Percentiles rank a stretch among this genome's conserved stretches.
Conservation (phyloP, 1,139 yeast species). For the Martiniozyma asiatica region DNA sequence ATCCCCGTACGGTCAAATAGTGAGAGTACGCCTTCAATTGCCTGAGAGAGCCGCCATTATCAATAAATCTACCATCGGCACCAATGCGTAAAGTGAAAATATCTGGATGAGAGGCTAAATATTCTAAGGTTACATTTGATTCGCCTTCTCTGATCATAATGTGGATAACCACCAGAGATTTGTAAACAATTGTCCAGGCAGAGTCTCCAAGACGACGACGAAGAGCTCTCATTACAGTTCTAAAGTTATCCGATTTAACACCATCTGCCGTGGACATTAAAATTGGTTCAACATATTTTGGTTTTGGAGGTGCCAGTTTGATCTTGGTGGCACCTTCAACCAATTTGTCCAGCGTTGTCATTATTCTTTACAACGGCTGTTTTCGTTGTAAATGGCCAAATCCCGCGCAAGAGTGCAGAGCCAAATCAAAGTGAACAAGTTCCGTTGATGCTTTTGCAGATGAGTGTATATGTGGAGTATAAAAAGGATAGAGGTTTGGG, state of each 20-base stretch:
- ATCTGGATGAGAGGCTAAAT: conserved; percentile 46
- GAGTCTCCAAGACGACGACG: conserved; percentile 54
- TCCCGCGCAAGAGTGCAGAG: no score
- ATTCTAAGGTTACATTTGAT: conserved; percentile 52
- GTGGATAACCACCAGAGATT: conserved; percentile 73
- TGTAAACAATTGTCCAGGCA: conserved; percentile 86
- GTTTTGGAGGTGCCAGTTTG: conserved; percentile 89
- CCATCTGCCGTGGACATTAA: conserved; percentile 56
- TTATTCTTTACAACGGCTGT: no score
- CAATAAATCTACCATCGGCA: conserved; percentile 23
- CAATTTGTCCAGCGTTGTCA: conserved; percentile 44
- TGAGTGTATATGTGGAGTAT: neutral
- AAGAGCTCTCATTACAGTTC: conserved; percentile 56
- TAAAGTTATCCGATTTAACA: conserved; percentile 41
- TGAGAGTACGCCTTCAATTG: conserved; percentile 58
- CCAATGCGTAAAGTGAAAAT: conserved; percentile 32
- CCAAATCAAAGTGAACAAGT: no score
- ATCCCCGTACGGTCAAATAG: conserved; percentile 58
- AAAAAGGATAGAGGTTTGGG: no score
- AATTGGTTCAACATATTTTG: conserved; percentile 89
- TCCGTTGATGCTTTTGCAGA: neutral
- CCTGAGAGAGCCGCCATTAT: conserved; percentile 37
- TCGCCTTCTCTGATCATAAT: conserved; percentile 92
- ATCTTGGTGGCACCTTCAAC: conserved; percentile 66
- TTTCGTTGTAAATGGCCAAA: no score